A percentile compares a stretch with the other conserved stretches of the same genome.
Conservation (phyloP, 129 eudicot genomes). For the Centaurea solstitialis region DNA sequence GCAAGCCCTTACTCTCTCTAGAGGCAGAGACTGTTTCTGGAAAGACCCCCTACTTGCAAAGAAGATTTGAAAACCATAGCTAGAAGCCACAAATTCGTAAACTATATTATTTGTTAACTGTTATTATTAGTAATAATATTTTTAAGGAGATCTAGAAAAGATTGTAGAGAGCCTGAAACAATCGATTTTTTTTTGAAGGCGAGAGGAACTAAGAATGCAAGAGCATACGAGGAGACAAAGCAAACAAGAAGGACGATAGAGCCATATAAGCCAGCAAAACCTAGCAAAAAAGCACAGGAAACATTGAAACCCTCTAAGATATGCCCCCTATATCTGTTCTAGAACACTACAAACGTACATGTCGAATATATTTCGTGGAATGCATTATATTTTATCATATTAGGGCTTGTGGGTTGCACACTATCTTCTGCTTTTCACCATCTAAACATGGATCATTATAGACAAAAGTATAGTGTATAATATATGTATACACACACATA, state of each 20-base stretch:
- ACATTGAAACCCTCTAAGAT: not conserved
- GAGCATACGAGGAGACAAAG: not conserved
- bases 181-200: not conserved
- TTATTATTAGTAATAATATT: no score
- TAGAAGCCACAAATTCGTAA: not conserved
- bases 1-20: not conserved
- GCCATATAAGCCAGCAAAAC: no score
- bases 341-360: not conserved
- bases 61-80: not conserved
- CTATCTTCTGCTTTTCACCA: slow-evolving; percentile 9
- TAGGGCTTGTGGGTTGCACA: slow-evolving; percentile 30
- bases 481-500: not conserved
- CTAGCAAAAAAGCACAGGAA: not conserved
- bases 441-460: slow-evolving; percentile 8
- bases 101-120: not conserved
- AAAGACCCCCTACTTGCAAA: not conserved
- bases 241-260: no score
- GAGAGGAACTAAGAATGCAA: not conserved
- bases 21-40: no score
- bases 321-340: not conserved
- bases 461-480: not conserved
- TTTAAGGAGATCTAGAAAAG: not conserved
- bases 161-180: not conserved
- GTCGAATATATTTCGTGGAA: not conserved
- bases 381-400: slow-evolving; percentile 17